Evolutionary conservation across 2,329 filamentous ascomycete species (phyloP), one percentile per base, ranked within the genome.

Genomic region (Colletotrichum caudatum): DNA sequence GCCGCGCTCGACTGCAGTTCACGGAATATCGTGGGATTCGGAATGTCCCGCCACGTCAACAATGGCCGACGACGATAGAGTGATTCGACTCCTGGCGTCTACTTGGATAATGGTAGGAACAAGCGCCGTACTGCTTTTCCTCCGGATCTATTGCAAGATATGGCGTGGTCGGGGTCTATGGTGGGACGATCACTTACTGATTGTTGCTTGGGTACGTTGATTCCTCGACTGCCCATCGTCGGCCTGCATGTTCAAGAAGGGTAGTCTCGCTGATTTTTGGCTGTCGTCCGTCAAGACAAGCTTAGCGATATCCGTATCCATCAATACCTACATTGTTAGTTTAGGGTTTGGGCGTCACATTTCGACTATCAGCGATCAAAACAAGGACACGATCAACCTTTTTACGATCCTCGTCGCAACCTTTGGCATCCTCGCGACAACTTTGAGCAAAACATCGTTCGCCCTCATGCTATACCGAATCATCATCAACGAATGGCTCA

Each of bases 81-180:
- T 78, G 46, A 72, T 76, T 33, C 75, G 78, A 16, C 70, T 81
- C 18, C 59, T 80, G 5, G 78, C 74, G n/a, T 75, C 76, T 2
- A 78, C 76, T 33, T 81, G 80, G 80, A 76, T 77, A 2, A 53
- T 81, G 46, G 71, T 74, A 0, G 68, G 69, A 1, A 71, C 76
- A 1, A 75, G 75, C 48, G 76, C 72, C 5, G 59, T 80, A 1
- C 56, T 81, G 20, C 66, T 82, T 5, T 72, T 74, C 14, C 64
- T 82, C 23, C 76, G 81, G 7, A 63, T 81, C 39, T 82, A 82
- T 76, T 82, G 80, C 76, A 82, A 82, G 61, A 59, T 78, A 37
- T 78, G 77, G 75, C 77, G 79, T 16, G 77, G 77, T 1, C 76
- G 78, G 46, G 80, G 80, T 57, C 46, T 82, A 35, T 82, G 80